Evolutionary conservation across 2,329 filamentous ascomycete genomes (phyloP), one percentile per base, ranked within the genome.

Genomic region (Clarireedia paspali): DNA sequence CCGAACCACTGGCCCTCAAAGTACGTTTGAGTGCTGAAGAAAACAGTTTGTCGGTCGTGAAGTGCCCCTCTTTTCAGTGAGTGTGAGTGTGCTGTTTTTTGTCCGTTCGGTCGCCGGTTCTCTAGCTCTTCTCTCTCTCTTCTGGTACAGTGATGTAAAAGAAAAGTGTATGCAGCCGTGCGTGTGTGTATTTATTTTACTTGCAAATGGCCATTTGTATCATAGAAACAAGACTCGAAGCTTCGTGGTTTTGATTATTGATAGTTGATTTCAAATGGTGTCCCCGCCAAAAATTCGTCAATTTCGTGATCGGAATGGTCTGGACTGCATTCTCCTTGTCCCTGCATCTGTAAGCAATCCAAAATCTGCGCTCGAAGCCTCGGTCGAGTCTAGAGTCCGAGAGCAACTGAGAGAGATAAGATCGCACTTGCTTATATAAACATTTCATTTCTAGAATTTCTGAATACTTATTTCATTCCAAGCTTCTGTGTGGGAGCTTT

Each of bases 41-140:
- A 81, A 95, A 96, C 92, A 96, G 82, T 78, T 91, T 96, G 89
- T 76, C 86, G 83, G 77, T 70, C 62, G 34, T 6, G 9, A 38
- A 23, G 9, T 24, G 34, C 45, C 36, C 45, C 45, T 34, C 45
- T 49, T 39, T 49, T 49, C 4, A 2, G 30, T 34, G 30, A 14
- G 7, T 27, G 26, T 30, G 15, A 12, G 24, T 12, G 24, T 12
- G 24, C 5, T 49, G 14, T 49, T 46, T 45, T 38, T 50, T 12
- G 15, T 23, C 44, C n/a, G 14, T 14, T 44, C 39, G 12, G 6
- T 20, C 6, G 15, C 3, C 7, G 7, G 39, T 42, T 42, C 9
- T 10, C 17, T 14, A 9, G 15, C 17, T 20, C 17, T 42, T 42
- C 14, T 20, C 17, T n/a, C 17, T 42, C 17, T n/a, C 17, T 42